Conservation (phyloP, 371 early-diverging fungal species). For the Circinella umbellata region DNA sequence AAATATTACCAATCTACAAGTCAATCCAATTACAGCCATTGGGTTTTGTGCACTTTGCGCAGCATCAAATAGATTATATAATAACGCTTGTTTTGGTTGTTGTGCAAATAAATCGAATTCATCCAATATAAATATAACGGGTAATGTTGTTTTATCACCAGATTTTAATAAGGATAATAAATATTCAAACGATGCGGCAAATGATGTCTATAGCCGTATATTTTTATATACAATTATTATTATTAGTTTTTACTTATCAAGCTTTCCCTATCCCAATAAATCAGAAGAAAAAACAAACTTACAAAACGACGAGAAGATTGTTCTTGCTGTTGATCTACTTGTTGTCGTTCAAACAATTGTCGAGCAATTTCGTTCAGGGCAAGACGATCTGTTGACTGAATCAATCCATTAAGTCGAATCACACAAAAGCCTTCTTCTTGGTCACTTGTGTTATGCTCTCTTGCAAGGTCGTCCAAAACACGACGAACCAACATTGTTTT, state of each 20-base stretch:
- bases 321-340: conserved; percentile 18
- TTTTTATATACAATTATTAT: neutral
- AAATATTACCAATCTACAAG: conserved; percentile 71
- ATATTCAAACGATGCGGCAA: conserved; percentile 70
- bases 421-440: conserved; percentile 61
- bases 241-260: no score
- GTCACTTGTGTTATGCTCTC: conserved; percentile 24
- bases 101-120: conserved; percentile 91
- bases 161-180: conserved; percentile 66
- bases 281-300: conserved; percentile 21
- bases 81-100: conserved; percentile 86
- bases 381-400: conserved; percentile 81
- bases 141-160: conserved; percentile 60
- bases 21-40: conserved; percentile 86
- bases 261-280: neutral
- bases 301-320: conserved; percentile 12
- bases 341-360: conserved; percentile 63
- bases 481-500: conserved; percentile 57
- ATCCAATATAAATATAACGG: conserved; percentile 86
- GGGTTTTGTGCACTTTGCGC: conserved; percentile 86
- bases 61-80: conserved; percentile 93
- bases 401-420: conserved; percentile 79
- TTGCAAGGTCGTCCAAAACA: conserved; percentile 43
- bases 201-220: conserved; percentile 47
- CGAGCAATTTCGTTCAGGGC: conserved; percentile 85